Evolutionary conservation across 805 yeast species (phyloP).

Genomic region (Metschnikowia kunwiensis): DNA sequence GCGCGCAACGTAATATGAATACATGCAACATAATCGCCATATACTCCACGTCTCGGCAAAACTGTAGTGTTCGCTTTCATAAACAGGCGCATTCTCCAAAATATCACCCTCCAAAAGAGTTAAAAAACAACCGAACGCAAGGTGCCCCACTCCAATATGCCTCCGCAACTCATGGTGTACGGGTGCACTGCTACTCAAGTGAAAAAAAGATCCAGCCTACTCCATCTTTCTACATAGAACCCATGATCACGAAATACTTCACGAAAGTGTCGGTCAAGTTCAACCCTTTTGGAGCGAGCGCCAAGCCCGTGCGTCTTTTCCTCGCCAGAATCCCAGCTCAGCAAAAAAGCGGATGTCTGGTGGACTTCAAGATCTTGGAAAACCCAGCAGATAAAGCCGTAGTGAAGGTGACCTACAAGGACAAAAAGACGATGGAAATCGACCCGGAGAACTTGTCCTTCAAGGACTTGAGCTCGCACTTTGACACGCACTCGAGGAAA

Average conservation of each 20-base stretch:
- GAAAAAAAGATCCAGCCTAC: not conserved
- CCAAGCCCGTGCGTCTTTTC: conserved; percentile 76
- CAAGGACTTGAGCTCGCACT: conserved; percentile 58
- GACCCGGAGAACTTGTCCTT: conserved; percentile 60
- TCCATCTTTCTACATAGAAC: too few species aligned
- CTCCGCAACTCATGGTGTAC: not conserved
- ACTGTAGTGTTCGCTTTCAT: too few species aligned
- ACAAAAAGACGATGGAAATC: conserved; percentile 64
- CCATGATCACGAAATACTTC: conserved; percentile 89
- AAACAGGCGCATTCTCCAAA: too few species aligned
- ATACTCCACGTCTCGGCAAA: too few species aligned
- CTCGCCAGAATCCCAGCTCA: conserved; percentile 78
- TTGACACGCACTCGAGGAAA: conserved; percentile 81
- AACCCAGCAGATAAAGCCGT: conserved; percentile 45
- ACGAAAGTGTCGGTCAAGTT: conserved; percentile 71
- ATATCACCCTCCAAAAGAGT: too few species aligned
- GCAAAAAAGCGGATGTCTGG: conserved; percentile 52
- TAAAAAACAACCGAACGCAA: too few species aligned
- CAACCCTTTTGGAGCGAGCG: conserved; percentile 69
- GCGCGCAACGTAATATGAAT: too few species aligned
- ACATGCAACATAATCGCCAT: too few species aligned
- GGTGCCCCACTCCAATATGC: too few species aligned
- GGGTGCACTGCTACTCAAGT: not conserved
- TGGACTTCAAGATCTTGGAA: conserved; percentile 62
- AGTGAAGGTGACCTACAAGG: conserved; percentile 76